Evolutionary conservation across 805 yeast species (phyloP).

Genomic region (Candida incommunis): DNA sequence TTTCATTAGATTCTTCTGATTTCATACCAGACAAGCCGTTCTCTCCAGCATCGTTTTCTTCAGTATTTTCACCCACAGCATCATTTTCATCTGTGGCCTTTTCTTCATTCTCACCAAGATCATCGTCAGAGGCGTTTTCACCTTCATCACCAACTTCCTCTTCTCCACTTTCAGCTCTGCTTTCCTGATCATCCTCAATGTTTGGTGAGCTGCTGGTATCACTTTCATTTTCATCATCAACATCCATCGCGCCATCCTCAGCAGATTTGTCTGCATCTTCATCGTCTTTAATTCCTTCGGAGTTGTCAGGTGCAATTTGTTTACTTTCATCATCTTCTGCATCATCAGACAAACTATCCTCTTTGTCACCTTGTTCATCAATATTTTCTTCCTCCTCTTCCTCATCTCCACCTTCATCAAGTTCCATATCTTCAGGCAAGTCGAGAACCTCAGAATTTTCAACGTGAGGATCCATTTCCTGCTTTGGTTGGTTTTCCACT

Average conservation of each 20-base stretch:
- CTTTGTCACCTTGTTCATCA: conserved; percentile 14
- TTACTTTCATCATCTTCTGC: conserved; percentile 10
- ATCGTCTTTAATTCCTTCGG: conserved; percentile 12
- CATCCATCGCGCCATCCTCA: conserved; percentile 16
- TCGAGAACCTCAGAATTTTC: conserved; percentile 82
- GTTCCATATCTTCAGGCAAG: conserved; percentile 80
- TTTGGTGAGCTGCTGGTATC: conserved; percentile 13
- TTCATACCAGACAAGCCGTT: conserved; percentile 44
- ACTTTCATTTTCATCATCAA: conserved; percentile 11
- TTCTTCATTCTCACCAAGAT: conserved; percentile 40
- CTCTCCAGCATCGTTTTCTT: conserved; percentile 26
- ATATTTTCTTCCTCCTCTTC: conserved; percentile 22
- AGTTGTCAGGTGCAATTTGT: too few species aligned
- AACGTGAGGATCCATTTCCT: conserved; percentile 55
- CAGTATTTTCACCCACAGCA: conserved; percentile 20
- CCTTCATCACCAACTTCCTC: conserved; percentile 20
- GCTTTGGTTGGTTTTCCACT: conserved; percentile 60
- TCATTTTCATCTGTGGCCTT: conserved; percentile 33
- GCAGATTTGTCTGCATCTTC: conserved; percentile 16
- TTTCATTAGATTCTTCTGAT: conserved; percentile 63
- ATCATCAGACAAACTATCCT: conserved; percentile 11
- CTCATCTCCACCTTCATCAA: conserved; percentile 66
- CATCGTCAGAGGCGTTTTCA: conserved; percentile 22
- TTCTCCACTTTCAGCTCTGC: conserved; percentile 14
- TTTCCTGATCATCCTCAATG: conserved; percentile 17